A percentile compares a stretch with the other conserved stretches of the same genome.
Evolutionary conservation across 139 green algal genomes (phyloP).

Genomic region (Protoeuglena noctilucae): DNA sequence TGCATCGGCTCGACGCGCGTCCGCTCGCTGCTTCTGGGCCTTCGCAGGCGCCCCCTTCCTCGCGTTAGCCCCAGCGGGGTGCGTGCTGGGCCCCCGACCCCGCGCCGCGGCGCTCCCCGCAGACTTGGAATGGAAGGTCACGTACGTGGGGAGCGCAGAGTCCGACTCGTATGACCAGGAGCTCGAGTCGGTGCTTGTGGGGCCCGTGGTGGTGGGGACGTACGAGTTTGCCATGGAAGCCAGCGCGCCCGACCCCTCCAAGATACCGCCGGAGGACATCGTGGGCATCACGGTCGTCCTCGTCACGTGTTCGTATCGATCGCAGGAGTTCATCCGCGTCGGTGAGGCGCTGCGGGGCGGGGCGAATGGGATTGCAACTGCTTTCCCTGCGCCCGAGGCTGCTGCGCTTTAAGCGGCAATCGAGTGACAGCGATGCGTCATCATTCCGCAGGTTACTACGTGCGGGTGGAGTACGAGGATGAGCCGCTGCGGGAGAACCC

Average conservation of each 20-base stretch:
- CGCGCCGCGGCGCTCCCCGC: background rate
- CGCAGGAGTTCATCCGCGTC: conserved; percentile 67
- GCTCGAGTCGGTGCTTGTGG: conserved; percentile 80
- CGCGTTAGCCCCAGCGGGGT: too few species aligned
- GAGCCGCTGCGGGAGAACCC: conserved; percentile 63
- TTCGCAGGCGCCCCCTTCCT: too few species aligned
- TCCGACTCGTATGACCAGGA: conserved; percentile 81
- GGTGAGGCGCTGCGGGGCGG: too few species aligned
- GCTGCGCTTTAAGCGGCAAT: too few species aligned
- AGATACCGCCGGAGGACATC: conserved; percentile 60
- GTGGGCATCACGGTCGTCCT: conserved; percentile 87
- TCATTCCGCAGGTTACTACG: conserved; percentile 74
- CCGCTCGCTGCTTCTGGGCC: too few species aligned
- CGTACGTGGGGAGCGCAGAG: conserved; percentile 90
- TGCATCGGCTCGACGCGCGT: too few species aligned
- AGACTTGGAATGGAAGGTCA: conserved; percentile 92
- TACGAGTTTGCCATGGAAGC: conserved; percentile 81
- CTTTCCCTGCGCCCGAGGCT: too few species aligned
- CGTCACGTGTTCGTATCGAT: conserved; percentile 85
- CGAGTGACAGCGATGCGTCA: too few species aligned
- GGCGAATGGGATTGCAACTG: too few species aligned
- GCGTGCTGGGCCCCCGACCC: too few species aligned
- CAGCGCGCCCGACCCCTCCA: conserved; percentile 34
- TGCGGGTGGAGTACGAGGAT: conserved; percentile 88
- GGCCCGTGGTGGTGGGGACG: conserved; percentile 65